These are phyloP conservation scores for Lactarius tabidus DNA, from an alignment of 768 basidiomycete species.

Conservation along the genomic window DNA sequence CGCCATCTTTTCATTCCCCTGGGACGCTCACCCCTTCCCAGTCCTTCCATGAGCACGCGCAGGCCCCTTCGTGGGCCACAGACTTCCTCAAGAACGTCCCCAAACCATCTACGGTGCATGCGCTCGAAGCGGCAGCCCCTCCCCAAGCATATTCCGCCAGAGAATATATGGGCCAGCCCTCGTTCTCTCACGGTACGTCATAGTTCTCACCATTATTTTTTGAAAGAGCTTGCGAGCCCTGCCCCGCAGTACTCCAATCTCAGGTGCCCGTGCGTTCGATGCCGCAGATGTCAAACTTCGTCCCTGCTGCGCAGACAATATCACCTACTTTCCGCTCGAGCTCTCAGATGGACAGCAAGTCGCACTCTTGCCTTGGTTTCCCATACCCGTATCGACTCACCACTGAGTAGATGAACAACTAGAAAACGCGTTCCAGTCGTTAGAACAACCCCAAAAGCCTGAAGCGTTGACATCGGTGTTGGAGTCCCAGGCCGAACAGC, in stretches of 20 bases:
- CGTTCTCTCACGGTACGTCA: conserved; percentile 16
- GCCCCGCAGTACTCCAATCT: conserved; percentile 9
- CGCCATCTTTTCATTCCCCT: conserved; percentile 12
- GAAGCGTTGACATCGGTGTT: not conserved
- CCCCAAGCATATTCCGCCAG: not conserved
- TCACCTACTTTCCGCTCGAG: conserved; percentile 20
- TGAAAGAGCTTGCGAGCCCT: not conserved
- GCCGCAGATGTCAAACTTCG: conserved; percentile 38
- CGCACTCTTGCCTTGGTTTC: not conserved
- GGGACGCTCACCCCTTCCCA: conserved; percentile 25
- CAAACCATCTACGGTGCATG: conserved; percentile 2
- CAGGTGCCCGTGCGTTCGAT: conserved; percentile 20
- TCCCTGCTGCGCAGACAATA: conserved; percentile 20
- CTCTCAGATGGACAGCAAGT: conserved; percentile 44
- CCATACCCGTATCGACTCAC: conserved; percentile 29
- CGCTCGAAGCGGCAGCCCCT: not conserved
- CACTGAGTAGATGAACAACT: conserved; percentile 9
- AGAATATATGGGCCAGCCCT: conserved; percentile 3
- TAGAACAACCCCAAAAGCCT: conserved; percentile 20
- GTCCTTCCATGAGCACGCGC: conserved; percentile 26
- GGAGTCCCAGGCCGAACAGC: conserved; percentile 11
- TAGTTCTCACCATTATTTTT: not conserved
- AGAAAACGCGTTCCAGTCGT: conserved; percentile 52
- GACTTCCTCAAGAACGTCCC: conserved; percentile 50
- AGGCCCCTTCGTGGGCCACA: conserved; percentile 50